Base-by-base conservation (phyloP, 1,284 basidiomycete species). In the Thecaphora thlaspeos region DNA sequence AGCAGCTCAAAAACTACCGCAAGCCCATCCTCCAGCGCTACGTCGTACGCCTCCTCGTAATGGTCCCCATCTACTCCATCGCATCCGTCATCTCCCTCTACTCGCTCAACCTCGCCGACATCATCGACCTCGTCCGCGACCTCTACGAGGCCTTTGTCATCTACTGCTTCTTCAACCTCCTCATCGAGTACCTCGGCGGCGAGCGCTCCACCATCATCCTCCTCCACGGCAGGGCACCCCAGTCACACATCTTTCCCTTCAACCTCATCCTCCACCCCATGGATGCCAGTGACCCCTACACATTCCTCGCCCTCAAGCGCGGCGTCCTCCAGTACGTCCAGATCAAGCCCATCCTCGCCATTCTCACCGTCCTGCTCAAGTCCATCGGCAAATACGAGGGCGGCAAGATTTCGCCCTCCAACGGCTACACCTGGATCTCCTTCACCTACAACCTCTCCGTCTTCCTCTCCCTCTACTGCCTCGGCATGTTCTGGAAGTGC, bases 131-230 rank as follows among this genome's bases (percentile, higher is more conserved):
- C 21, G 82, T 97, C 53, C 84, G 94, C 38, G 95, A 99, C 78
- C 85, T 98, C 12, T 98, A 99, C 80, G 94, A 99, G 55, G 92
- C 91, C 1, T 96, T 95, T 76, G 92, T 96, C 40, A 96, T 96
- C 70, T 96, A 97, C 80, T 92, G 55, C 51, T 80, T 80, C 70
- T 80, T 80, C 66, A 68, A 63, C 32, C 73, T 80, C 2, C 68
- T 80, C 40, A 78, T 80, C 41, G 80, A 79, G 57, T 93, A 93
- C 77, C 85, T 96, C 11, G 93, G 93, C 32, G 94, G 93, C 51
- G 93, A 97, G 76, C 84, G 93, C 34, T 91, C 90, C 1, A 83
- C 97, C 2, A 84, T 98, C 37, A 93, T 95, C 46, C 84, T 91
- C 38, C 81, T 96, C 0, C 91, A 95, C 69, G 93, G 92, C 0